Base-by-base conservation (phyloP, 108 stramenopile species). In the Discostella pseudostelligera region DNA sequence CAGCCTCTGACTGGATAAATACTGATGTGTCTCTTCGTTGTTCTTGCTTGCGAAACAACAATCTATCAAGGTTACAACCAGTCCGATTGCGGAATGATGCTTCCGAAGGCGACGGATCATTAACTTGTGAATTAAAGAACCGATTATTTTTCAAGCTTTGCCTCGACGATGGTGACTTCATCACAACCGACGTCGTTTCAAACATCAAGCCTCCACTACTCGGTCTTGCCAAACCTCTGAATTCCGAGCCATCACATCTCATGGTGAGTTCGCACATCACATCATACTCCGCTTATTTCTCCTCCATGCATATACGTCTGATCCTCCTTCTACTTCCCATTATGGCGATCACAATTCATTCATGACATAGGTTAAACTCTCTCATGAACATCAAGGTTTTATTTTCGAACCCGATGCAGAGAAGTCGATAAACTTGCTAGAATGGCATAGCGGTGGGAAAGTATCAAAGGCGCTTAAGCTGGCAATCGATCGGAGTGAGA, bases 311-410 rank as follows among this genome's bases (percentile, higher is more conserved):
- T 19, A 45, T 45, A 17, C n/a, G 17, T 45, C 44, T 3, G 14
- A 17, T 45, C 8, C 17, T 46, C 20, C 20, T 46, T 17, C 46
- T 46, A 46, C 17, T 2, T 46, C 5, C 3, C 21, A 17, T 50
- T 0, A 25, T 51, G 8, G 7, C 3, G 24, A 26, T 51, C 12
- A 49, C 8, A 22, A 29, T 40, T 59, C 0, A 8, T n/a, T 21
- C 35, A 55, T 50, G 35, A 45, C 65, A 20, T 56, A 73, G 80
- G 46, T 91, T 25, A 73, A 80, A 57, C 59, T 89, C 61, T 93
- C 92, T 3, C 55, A 74, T 22, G 92, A 93, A 69, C 92, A 93
- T 74, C 79, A 82, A 19, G 92, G 89, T 17, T 93, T 87, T 68
- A 53, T 47, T 13, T 89, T 90, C 79, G 84, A 87, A 29, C 77